Percentiles rank a stretch among this genome's conserved stretches.
These are phyloP conservation scores for Podospora sp. DNA, from an alignment of 495 filamentous ascomycete species.

Conservation along the genomic window DNA sequence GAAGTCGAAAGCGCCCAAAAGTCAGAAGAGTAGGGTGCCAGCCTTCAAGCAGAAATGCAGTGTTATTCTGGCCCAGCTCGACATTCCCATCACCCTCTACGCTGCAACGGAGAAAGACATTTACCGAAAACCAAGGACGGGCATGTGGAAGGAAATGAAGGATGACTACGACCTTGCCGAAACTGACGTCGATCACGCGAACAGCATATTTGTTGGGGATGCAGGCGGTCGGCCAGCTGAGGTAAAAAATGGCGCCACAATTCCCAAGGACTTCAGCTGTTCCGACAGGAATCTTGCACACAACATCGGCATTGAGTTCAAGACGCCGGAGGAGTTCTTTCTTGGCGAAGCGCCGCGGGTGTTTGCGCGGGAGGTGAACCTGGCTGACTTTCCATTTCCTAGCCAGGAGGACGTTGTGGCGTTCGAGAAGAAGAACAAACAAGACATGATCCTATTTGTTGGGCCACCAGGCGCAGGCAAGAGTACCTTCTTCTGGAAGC, in stretches of 20 bases:
- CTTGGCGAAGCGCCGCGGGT: slow-evolving; percentile 63
- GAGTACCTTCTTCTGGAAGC: slow-evolving; percentile 82
- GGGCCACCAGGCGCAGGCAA: slow-evolving; percentile 90
- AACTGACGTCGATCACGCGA: slow-evolving; percentile 62
- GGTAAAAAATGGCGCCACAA: slow-evolving; percentile 27
- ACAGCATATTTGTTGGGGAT: slow-evolving; percentile 88
- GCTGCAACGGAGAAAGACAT: slow-evolving; percentile 79
- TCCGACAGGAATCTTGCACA: slow-evolving; percentile 82
- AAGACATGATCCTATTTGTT: slow-evolving; percentile 82
- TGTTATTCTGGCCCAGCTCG: slow-evolving; percentile 68
- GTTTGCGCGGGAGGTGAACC: slow-evolving; percentile 70
- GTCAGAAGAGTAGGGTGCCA: slow-evolving; percentile 60
- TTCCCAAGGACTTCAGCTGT: slow-evolving; percentile 64
- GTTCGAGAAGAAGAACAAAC: slow-evolving; percentile 64
- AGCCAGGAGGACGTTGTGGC: slow-evolving; percentile 22
- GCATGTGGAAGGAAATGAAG: slow-evolving; percentile 87
- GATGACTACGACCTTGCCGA: slow-evolving; percentile 71
- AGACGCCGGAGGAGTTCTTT: slow-evolving; percentile 92
- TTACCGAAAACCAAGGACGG: slow-evolving; percentile 82
- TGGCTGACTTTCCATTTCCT: slow-evolving; percentile 38
- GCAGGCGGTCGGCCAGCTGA: slow-evolving; percentile 61
- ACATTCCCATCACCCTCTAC: slow-evolving; percentile 78
- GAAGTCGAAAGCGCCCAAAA: slow-evolving; percentile 65
- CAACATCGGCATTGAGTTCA: slow-evolving; percentile 78
- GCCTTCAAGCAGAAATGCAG: slow-evolving; percentile 79